Evolutionary conservation across 179 eudicot species (phyloP).

Genomic region (Drosera spatulata): DNA sequence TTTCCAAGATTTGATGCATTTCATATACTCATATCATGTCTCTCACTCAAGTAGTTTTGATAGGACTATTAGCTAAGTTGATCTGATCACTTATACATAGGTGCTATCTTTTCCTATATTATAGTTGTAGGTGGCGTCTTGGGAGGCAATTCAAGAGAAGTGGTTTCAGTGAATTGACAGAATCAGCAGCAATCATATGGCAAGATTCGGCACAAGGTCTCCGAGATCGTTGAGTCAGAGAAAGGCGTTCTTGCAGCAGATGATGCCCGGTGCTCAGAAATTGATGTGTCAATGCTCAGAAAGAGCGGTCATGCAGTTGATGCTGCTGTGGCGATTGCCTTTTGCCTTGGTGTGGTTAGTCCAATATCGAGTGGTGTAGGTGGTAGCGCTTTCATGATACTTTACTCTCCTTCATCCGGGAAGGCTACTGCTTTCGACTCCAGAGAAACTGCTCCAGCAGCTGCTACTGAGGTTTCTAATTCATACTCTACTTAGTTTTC

Average conservation of each 20-base stretch:
- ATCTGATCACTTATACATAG: too few species aligned
- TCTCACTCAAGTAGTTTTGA: too few species aligned
- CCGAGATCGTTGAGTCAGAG: slow-evolving; percentile 44
- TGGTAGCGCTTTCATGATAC: slow-evolving; percentile 93
- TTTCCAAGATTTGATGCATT: too few species aligned
- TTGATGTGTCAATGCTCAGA: slow-evolving; percentile 63
- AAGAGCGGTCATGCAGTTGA: slow-evolving; percentile 86
- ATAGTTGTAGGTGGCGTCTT: too few species aligned
- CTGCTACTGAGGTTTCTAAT: slow-evolving; percentile 64
- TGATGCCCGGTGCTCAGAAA: slow-evolving; percentile 81
- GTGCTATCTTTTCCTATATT: too few species aligned
- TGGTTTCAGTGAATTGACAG: too few species aligned
- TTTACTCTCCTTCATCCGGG: slow-evolving; percentile 40
- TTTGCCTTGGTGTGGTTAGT: slow-evolving; percentile 79
- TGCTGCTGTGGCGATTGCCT: slow-evolving; percentile 82
- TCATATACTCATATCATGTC: too few species aligned
- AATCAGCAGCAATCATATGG: too few species aligned
- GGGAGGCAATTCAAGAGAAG: too few species aligned
- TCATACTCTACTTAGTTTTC: too few species aligned
- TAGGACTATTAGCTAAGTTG: too few species aligned
- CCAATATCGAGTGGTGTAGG: slow-evolving; percentile 92
- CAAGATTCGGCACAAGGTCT: too few species aligned
- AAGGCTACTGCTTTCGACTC: slow-evolving; percentile 60
- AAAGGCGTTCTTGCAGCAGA: slow-evolving; percentile 88
- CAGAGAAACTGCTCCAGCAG: slow-evolving; percentile 93